Base-by-base conservation (phyloP, 768 basidiomycete species). In the Lactarius sp. region DNA sequence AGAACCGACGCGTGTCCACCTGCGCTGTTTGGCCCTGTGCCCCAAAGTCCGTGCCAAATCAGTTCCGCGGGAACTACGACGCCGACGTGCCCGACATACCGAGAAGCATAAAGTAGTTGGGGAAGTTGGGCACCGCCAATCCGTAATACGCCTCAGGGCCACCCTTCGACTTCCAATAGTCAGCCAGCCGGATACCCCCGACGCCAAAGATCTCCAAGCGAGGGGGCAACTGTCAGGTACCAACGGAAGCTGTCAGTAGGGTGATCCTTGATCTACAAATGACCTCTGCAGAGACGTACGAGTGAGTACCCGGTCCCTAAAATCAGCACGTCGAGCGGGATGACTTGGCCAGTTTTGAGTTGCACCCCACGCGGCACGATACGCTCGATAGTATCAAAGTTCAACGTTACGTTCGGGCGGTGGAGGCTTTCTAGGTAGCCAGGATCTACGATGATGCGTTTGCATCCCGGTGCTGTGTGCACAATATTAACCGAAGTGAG, bases 361-460 rank as follows among this genome's bases (percentile, higher is more conserved):
- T 77, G 75, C 62, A 85, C 74, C 2, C 83, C 84, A 39, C 81
- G 74, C 63, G 79, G 77, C 2, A 79, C 79, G 46, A 85, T 70
- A 4, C 71, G 69, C n/a, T 80, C 78, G 52, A 85, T 81, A 10
- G 66, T 70, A 22, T 80, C 80, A 78, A 79, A 85, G 18, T 68
- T 71, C 50, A 87, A 66, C 20, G 73, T 73, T 39, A 87, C 80
- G 70, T 88, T 86, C 1, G 82, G 76, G 50, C 75, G 75, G 58
- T 81, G 75, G 56, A 87, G 71, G 31, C 77, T 74, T n/a, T 78
- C 71, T 20, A 88, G 77, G 69, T 85, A 87, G 18, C 78, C 79
- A 3, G 83, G 81, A 69, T 88, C 84, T 59, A 82, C 75, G 39
- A 88, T 81, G 20, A 86, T 78, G 44, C 87, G 79, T 71, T 85